Percentiles rank a stretch among this genome's conserved stretches.
Conservation (phyloP, 2,329 filamentous ascomycete genomes). For the Blastomyces emzantsi region DNA sequence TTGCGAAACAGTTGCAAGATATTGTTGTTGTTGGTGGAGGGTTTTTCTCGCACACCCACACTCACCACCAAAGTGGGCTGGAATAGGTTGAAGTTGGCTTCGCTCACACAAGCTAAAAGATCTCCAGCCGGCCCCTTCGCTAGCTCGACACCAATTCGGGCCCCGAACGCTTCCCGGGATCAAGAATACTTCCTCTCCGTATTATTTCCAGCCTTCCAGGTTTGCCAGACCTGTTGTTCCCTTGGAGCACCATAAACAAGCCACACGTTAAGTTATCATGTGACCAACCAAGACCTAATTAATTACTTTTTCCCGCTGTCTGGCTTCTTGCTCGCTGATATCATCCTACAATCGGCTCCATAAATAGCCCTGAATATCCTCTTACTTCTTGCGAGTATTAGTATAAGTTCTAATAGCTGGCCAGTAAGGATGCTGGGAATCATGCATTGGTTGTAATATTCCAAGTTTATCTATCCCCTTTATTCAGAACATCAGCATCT, state of each 20-base stretch:
- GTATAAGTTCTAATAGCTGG: not conserved
- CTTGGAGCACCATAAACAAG: not conserved
- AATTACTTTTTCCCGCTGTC: not conserved
- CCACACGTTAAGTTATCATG: not conserved
- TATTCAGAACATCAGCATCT: not conserved
- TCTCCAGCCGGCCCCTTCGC: not conserved
- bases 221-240: not conserved
- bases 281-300: not conserved
- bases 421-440: not conserved
- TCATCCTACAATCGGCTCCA: not conserved
- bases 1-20: not conserved
- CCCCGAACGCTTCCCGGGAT: not conserved
- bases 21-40: not conserved
- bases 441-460: not conserved
- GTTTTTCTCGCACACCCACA: not conserved
- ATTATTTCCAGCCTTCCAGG: no score
- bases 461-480: not conserved
- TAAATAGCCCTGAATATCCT: not conserved
- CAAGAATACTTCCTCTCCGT: not conserved
- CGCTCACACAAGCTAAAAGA: not conserved
- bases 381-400: not conserved
- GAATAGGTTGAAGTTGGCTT: not conserved
- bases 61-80: not conserved
- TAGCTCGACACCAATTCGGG: not conserved
- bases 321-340: not conserved